Evolutionary conservation across 1,284 basidiomycete genomes (phyloP).

Genomic region (Ganoderma sinense): DNA sequence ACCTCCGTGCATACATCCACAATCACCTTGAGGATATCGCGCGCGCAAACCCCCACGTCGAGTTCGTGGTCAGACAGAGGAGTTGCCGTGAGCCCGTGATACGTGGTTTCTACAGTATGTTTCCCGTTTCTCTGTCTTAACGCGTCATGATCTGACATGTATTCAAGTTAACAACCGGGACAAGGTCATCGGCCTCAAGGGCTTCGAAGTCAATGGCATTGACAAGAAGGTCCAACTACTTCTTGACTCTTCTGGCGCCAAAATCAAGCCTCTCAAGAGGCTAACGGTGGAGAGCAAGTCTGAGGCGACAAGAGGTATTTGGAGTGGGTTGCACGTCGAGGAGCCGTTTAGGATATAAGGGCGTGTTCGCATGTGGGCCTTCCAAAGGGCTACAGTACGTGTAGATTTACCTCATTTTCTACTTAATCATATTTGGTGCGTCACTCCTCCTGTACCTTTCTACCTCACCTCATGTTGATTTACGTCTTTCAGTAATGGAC

Average conservation of each 20-base stretch:
- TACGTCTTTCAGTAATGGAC: constrained; percentile 17
- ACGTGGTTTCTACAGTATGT: constrained; percentile 78
- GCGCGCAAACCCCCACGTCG: constrained; percentile 78
- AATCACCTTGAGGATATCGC: constrained; percentile 71
- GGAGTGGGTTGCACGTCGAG: constrained; percentile 81
- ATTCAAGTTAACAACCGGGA: constrained; percentile 76
- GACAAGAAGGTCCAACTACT: constrained; percentile 82
- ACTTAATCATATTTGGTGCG: constrained; percentile 24
- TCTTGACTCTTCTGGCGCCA: constrained; percentile 84
- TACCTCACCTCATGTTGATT: constrained; percentile 21
- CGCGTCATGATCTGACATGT: constrained; percentile 20
- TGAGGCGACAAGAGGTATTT: constrained; percentile 84
- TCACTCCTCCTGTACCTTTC: constrained; percentile 12
- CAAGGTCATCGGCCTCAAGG: constrained; percentile 81
- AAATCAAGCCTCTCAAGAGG: constrained; percentile 79
- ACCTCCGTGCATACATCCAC: constrained; percentile 72
- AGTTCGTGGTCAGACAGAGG: constrained; percentile 80
- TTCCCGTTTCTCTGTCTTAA: constrained; percentile 10
- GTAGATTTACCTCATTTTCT: constrained; percentile 29
- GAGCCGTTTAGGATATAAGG: constrained; percentile 56
- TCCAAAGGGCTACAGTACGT: constrained; percentile 19
- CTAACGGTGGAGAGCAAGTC: constrained; percentile 79
- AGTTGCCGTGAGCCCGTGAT: constrained; percentile 77
- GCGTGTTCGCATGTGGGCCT: not conserved
- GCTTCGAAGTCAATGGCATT: constrained; percentile 74